phyloP scores from a whole-genome alignment of 805 yeast genomes.

The Ogataea siamensis region DNA sequence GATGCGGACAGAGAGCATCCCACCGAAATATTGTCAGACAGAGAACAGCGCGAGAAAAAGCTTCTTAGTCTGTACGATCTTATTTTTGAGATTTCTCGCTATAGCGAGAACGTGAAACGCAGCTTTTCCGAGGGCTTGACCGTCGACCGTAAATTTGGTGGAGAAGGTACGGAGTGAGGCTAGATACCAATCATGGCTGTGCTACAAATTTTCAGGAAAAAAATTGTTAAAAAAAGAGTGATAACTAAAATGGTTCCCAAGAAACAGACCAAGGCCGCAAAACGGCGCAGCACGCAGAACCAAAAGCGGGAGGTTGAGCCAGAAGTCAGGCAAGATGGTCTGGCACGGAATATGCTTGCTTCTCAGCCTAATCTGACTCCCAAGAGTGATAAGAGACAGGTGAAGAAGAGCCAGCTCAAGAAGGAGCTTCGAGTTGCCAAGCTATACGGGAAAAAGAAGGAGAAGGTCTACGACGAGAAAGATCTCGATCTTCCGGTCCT shows the following conservation, averaged over 20 bases:
- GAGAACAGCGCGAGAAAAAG: constrained; percentile 8
- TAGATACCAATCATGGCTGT: constrained; percentile 8
- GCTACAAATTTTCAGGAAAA: constrained; percentile 9
- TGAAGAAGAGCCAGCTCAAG: constrained; percentile 52
- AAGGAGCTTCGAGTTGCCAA: constrained; percentile 64
- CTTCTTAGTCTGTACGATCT: constrained; percentile 9
- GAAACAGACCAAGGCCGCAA: constrained; percentile 55
- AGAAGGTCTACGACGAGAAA: constrained; percentile 65
- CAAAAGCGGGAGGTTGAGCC: constrained; percentile 56
- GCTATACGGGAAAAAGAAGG: constrained; percentile 63
- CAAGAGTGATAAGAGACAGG: constrained; percentile 50
- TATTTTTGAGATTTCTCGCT: constrained; percentile 8
- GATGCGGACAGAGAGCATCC: constrained; percentile 20
- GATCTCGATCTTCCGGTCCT: constrained; percentile 77
- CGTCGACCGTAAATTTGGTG: not conserved
- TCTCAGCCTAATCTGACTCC: constrained; percentile 59
- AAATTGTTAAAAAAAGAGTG: constrained; percentile 4
- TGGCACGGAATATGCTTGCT: constrained; percentile 66
- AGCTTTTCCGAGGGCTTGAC: constrained; percentile 2
- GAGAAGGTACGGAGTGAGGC: not conserved
- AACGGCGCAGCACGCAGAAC: constrained; percentile 52
- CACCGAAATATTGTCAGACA: constrained; percentile 1
- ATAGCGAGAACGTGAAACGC: constrained; percentile 10
- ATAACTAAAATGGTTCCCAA: constrained; percentile 29
- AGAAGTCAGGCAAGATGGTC: constrained; percentile 62